Conservation (phyloP, 2,329 filamentous ascomycete genomes). For the Metarhizium robertsii region DNA sequence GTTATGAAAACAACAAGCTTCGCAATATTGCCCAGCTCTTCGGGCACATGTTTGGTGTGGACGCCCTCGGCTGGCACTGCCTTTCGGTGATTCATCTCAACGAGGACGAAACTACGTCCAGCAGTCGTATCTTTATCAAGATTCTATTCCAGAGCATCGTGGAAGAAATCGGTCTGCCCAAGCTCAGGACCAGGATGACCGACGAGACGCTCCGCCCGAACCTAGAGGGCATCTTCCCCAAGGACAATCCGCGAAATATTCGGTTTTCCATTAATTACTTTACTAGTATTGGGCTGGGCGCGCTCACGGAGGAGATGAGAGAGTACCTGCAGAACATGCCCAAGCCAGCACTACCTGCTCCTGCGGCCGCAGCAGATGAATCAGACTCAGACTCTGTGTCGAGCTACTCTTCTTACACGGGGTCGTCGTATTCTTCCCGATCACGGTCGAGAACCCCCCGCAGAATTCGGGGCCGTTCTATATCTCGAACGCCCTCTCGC, state of each 20-base stretch:
- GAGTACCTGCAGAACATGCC: conserved; percentile 83
- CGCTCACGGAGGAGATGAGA: conserved; percentile 89
- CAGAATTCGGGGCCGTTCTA: conserved; percentile 7
- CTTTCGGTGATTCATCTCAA: conserved; percentile 80
- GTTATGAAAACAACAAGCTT: conserved; percentile 90
- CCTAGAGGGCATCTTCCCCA: conserved; percentile 81
- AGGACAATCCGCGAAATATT: conserved; percentile 79
- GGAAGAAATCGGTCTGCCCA: conserved; percentile 77
- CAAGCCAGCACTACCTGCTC: conserved; percentile 67
- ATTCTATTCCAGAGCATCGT: conserved; percentile 90
- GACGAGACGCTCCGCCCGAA: conserved; percentile 71
- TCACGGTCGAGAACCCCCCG: conserved; percentile 6
- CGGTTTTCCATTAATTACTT: conserved; percentile 99
- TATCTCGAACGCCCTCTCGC: conserved; percentile 3
- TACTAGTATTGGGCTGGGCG: conserved; percentile 93
- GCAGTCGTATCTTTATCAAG: conserved; percentile 96
- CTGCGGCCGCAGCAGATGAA: conserved; percentile 46
- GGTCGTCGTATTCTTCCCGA: conserved; percentile 9
- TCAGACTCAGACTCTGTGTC: conserved; percentile 65
- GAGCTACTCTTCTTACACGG: conserved; percentile 65
- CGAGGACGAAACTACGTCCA: conserved; percentile 93
- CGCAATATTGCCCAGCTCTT: conserved; percentile 95
- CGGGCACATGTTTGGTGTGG: conserved; percentile 77
- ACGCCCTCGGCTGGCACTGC: conserved; percentile 88
- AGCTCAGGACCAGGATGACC: conserved; percentile 64